Conservation (phyloP, 1,284 basidiomycete genomes). For the Malassezia yamatoensis region DNA sequence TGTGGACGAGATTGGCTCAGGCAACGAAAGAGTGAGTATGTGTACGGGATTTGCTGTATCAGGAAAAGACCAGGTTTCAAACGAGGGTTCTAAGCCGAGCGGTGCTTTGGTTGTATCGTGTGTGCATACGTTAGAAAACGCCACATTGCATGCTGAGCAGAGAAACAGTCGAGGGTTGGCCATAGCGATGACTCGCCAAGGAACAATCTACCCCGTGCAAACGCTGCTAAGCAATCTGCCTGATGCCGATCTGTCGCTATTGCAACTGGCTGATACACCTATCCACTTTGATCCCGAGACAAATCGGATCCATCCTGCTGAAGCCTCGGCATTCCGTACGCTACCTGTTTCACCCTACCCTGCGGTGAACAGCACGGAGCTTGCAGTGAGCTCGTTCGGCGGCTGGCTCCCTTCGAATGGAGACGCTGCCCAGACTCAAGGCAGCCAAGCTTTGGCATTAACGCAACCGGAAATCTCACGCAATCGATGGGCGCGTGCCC, state of each 20-base stretch:
- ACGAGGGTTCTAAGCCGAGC: conserved; percentile 39
- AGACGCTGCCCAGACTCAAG: background rate
- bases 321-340: conserved; percentile 47
- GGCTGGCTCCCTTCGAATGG: conserved; percentile 39
- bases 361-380: conserved; percentile 52
- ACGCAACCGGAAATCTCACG: conserved; percentile 26
- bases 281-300: conserved; percentile 17
- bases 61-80: conserved; percentile 29
- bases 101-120: conserved; percentile 55
- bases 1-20: conserved; percentile 47
- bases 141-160: background rate
- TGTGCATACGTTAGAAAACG: conserved; percentile 54
- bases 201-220: conserved; percentile 52
- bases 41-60: conserved; percentile 59
- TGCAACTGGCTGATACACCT: conserved; percentile 28
- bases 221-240: conserved; percentile 57
- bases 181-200: conserved; percentile 47
- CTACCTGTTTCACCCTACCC: conserved; percentile 64
- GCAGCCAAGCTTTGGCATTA: background rate
- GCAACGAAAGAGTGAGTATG: conserved; percentile 54
- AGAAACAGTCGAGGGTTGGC: conserved; percentile 22
- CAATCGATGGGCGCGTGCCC: conserved; percentile 37
- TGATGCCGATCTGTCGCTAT: conserved; percentile 55
- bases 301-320: background rate
- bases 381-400: conserved; percentile 57